Percentiles rank a stretch among this genome's conserved stretches.
Evolutionary conservation across 2,329 filamentous ascomycete species (phyloP).

Genomic region (Xenosphaeropsis pyriputrescens): DNA sequence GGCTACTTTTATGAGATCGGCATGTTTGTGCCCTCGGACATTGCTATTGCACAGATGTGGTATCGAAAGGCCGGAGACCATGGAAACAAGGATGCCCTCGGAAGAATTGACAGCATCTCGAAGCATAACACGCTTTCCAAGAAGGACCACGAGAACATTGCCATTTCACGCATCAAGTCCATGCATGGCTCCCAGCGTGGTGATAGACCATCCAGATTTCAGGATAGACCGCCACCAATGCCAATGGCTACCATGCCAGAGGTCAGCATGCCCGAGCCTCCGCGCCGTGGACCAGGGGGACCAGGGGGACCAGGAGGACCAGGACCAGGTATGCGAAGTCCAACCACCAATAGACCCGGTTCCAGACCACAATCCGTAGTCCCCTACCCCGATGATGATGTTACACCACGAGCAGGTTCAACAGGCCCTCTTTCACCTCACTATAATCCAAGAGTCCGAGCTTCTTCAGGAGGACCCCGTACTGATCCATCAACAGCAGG

Average conservation of each 20-base stretch:
- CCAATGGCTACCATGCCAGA: conserved; percentile 12
- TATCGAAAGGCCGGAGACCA: conserved; percentile 80
- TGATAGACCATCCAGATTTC: conserved; percentile 43
- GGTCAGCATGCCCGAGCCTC: conserved; percentile 13
- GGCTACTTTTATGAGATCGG: conserved; percentile 97
- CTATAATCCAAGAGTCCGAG: conserved; percentile 31
- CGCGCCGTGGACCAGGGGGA: no score
- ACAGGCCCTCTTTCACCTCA: conserved; percentile 26
- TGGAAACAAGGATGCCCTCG: conserved; percentile 79
- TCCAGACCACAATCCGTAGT: conserved; percentile 23
- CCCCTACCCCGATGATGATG: conserved; percentile 59
- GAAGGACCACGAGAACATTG: conserved; percentile 83
- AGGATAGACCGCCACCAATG: conserved; percentile 21
- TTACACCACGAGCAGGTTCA: conserved; percentile 28
- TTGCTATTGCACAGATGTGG: conserved; percentile 75
- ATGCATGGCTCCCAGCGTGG: conserved; percentile 57
- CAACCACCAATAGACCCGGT: not conserved
- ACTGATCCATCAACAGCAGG: conserved; percentile 24
- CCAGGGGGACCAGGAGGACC: no score
- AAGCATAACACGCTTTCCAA: conserved; percentile 76
- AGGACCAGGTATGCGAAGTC: no score
- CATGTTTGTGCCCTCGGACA: conserved; percentile 73
- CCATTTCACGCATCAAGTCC: conserved; percentile 75
- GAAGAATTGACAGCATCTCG: conserved; percentile 70
- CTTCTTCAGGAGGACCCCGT: conserved; percentile 31